Base-by-base conservation (phyloP, 805 yeast species). In the Wickerhamiella shivajii region DNA sequence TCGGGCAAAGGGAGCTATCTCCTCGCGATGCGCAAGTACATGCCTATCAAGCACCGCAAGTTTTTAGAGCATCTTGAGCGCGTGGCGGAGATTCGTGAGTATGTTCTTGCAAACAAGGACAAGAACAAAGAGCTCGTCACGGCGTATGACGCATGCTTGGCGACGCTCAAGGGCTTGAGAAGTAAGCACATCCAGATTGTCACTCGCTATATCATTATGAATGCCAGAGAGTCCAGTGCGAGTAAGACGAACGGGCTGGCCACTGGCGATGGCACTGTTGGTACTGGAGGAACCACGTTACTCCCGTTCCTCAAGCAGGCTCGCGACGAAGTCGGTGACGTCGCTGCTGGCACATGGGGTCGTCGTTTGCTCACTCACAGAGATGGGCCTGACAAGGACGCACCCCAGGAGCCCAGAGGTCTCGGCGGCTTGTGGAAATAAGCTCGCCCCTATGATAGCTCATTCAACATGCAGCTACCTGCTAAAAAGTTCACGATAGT, bases 281-380 rank as follows among this genome's bases (percentile, higher is more conserved):
- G 97, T 11, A 85, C 97, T 1, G 97, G 97, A 14, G 96, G 97
- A 28, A 85, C 96, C 0, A 74, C 92, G 1, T 63, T 85, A 47
- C 67, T 85, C 38, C 94, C 95, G 18, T 87, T 85, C 59, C 65
- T 85, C 52, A 85, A 84, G 55, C 96, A 87, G 56, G 87, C 95
- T 45, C 69, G 96, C 54, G 96, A 85, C 57, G 96, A 85, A 53
- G 85, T 95, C 2, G 93, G 93, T 27, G 90, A 78, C 46, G 71
- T 84, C 9, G 94, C 95, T 15, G 94, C 93, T 17, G 87, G 94
- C 36, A 67, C 62, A 30, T 84, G 96, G 96, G 94, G 93, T 51
- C 71, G 71, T 50, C 66, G 87, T 40, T 36, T 60, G 22, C 46
- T 60, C 26, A 49, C 44, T n/a, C n/a, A n/a, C n/a, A n/a, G n/a